Evolutionary conservation across 2,329 filamentous ascomycete genomes (phyloP), one percentile per base, ranked within the genome.

Genomic region (Colletotrichum tanaceti): DNA sequence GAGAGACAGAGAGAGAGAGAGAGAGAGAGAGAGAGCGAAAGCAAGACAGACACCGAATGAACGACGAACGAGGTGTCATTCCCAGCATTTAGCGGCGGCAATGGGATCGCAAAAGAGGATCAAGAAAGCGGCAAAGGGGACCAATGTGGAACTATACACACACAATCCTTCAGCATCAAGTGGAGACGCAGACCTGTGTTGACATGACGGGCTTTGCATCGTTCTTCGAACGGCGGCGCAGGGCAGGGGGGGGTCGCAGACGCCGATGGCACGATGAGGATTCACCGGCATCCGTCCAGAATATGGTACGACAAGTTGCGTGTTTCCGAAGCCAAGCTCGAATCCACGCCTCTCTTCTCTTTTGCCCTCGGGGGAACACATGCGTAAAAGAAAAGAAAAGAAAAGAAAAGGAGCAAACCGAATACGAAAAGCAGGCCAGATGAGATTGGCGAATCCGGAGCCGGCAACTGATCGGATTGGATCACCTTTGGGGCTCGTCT

Each of bases 181-280:
- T 57, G 65, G 55, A 49, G 62, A 50, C 38, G 10, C 4, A 22
- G 18, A 20, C 39, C n/a, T n/a, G 16, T 39, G n/a, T 68, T 50
- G 18, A 20, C 18, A 20, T 22, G 43, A 55, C 61, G 61, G 65
- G 65, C 65, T 65, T 68, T 65, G 65, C 55, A 65, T 18, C 35
- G 38, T 22, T 63, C 43, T 67, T 52, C 18, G 32, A 63, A 57
- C 58, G 24, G 38, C n/a, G 44, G 24, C 43, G 53, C 53, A 64
- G 39, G 65, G 28, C 28, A 32, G 28, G 65, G 61, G 28, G n/a
- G n/a, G n/a, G n/a, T n/a, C 46, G 55, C 65, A 68, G 65, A 65
- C 49, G 55, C 65, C 62, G 55, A 60, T 68, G 65, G 65, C 62
- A 68, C 55, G 65, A 65, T 65, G 10, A 44, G 60, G 52, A 52